Percentiles rank a stretch among this genome's conserved stretches.
Conservation (phyloP, 2,329 filamentous ascomycete species). For the Fusarium armeniacum region DNA sequence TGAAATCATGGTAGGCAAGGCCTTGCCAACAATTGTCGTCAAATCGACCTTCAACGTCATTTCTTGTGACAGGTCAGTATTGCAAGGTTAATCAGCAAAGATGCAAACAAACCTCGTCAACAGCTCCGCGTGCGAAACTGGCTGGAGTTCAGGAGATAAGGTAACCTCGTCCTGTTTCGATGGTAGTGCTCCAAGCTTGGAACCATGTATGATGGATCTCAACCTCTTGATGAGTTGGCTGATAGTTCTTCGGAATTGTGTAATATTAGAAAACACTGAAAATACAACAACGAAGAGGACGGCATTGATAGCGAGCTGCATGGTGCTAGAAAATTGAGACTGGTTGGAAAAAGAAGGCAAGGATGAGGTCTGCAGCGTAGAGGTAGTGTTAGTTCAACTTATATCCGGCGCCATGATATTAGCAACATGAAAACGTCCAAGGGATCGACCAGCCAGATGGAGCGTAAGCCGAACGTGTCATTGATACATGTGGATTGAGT, state of each 20-base stretch:
- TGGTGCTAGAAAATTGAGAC: background rate
- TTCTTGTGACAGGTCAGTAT: background rate
- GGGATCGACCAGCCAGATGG: fast-evolving
- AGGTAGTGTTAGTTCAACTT: background rate
- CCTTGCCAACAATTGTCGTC: conserved; percentile 12
- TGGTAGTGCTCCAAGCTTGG: background rate
- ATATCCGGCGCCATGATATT: background rate
- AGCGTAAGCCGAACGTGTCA: background rate
- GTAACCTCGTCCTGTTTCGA: background rate
- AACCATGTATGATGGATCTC: background rate
- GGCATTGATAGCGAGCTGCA: conserved; percentile 1
- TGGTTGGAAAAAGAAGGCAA: no score
- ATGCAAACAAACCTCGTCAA: conserved; percentile 9
- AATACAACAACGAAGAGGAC: background rate
- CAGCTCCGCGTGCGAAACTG: background rate
- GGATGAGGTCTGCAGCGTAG: fast-evolving
- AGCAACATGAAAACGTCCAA: background rate
- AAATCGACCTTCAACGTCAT: background rate
- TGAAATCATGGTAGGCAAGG: conserved; percentile 11
- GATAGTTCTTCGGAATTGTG: background rate
- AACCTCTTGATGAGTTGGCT: background rate
- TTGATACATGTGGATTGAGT: background rate
- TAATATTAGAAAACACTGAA: background rate
- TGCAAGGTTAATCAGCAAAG: background rate
- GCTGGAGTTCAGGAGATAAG: fast-evolving